These are phyloP conservation scores for Mycena galericulata DNA, from an alignment of 768 basidiomycete genomes.

Conservation along the genomic window DNA sequence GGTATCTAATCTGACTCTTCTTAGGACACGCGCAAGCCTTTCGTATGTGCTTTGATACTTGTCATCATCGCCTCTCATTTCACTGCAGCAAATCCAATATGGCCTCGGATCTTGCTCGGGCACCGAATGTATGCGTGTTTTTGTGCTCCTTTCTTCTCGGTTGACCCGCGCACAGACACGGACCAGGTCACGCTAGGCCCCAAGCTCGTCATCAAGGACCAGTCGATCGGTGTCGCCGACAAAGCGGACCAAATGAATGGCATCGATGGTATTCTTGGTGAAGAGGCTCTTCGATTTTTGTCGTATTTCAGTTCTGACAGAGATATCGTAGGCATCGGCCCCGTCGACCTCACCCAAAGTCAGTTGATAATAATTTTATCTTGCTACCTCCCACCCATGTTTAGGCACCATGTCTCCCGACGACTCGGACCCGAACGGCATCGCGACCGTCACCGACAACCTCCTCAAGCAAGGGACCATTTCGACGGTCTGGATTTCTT, in stretches of 20 bases:
- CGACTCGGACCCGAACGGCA: constrained; percentile 10
- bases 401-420: constrained; percentile 26
- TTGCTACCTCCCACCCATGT: neutral
- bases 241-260: constrained; percentile 20
- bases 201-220: constrained; percentile 53
- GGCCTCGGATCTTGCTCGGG: constrained; percentile 60
- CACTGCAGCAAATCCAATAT: constrained; percentile 55
- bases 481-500: constrained; percentile 29
- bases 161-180: neutral
- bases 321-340: constrained; percentile 54
- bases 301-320: neutral
- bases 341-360: constrained; percentile 54
- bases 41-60: constrained; percentile 19
- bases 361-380: constrained; percentile 25
- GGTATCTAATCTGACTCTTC: constrained; percentile 4
- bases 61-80: neutral
- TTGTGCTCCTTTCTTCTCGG: neutral
- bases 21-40: constrained; percentile 24
- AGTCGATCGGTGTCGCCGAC: constrained; percentile 62
- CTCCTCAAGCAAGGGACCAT: constrained; percentile 48
- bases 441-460: constrained; percentile 62
- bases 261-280: constrained; percentile 64
- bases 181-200: constrained; percentile 34
- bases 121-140: constrained; percentile 29
- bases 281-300: constrained; percentile 15